A percentile compares a stretch with the other conserved stretches of the same genome.
Conservation (phyloP, 352 stramenopile genomes). For the Globisporangium recalcitrans region DNA sequence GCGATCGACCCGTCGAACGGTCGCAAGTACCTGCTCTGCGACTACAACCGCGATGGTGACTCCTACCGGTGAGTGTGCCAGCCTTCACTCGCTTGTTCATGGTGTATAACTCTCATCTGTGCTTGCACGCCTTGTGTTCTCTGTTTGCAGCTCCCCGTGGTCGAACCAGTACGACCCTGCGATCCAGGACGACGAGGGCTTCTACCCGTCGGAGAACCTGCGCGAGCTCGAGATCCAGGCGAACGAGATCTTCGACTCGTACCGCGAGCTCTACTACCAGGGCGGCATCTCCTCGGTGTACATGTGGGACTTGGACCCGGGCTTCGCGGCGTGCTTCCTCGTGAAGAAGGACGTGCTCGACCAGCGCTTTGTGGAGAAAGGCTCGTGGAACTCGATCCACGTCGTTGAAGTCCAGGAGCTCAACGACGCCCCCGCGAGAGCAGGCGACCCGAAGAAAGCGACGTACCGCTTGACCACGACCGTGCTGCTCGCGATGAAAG, state of each 20-base stretch:
- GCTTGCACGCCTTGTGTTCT: not conserved
- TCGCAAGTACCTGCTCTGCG: slow-evolving; percentile 90
- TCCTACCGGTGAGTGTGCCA: slow-evolving; percentile 50
- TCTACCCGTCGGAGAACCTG: slow-evolving; percentile 86
- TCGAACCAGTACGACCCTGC: slow-evolving; percentile 90
- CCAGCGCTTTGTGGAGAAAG: slow-evolving; percentile 77
- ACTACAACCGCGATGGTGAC: slow-evolving; percentile 95
- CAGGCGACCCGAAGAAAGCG: slow-evolving; percentile 46
- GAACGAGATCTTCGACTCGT: slow-evolving; percentile 97
- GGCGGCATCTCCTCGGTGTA: slow-evolving; percentile 91
- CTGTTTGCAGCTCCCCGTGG: slow-evolving; percentile 72
- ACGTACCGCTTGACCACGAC: slow-evolving; percentile 92
- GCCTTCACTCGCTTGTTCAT: not conserved
- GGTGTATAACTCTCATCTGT: not conserved
- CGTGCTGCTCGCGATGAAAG: slow-evolving; percentile 88
- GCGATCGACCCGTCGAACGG: slow-evolving; percentile 82
- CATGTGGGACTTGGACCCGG: slow-evolving; percentile 93
- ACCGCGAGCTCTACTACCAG: slow-evolving; percentile 96
- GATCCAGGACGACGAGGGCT: slow-evolving; percentile 77
- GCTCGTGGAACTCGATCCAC: slow-evolving; percentile 94
- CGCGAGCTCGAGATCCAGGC: slow-evolving; percentile 89
- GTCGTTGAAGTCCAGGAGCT: slow-evolving; percentile 89
- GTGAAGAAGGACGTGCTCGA: slow-evolving; percentile 91
- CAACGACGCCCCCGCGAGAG: slow-evolving; percentile 11
- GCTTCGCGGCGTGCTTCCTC: slow-evolving; percentile 92